Evolutionary conservation across 2,329 filamentous ascomycete species (phyloP).

Genomic region (Alternaria consortialis): DNA sequence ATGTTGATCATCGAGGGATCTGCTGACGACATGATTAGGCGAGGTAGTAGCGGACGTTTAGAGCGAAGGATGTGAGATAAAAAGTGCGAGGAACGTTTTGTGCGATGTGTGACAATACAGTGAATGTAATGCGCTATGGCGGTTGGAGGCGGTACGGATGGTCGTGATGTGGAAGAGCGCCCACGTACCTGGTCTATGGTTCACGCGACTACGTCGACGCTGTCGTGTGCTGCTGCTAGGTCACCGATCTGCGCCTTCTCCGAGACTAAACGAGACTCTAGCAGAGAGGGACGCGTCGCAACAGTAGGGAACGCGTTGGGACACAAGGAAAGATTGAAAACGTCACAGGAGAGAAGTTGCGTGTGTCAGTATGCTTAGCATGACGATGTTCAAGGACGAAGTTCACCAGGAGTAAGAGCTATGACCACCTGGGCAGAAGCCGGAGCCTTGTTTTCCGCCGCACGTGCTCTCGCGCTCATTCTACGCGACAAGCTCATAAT

Average conservation of each 20-base stretch:
- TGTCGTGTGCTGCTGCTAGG: conserved; percentile 18
- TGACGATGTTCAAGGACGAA: conserved; percentile 22
- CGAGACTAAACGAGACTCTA: not conserved
- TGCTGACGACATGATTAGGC: conserved; percentile 26
- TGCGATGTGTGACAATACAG: not conserved
- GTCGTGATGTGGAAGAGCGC: conserved; percentile 3
- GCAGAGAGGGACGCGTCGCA: conserved; percentile 1
- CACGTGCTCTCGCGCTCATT: conserved; percentile 17
- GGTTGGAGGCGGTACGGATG: conserved; percentile 4
- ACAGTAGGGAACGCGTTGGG: not conserved
- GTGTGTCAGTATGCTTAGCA: conserved; percentile 13
- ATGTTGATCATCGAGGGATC: conserved; percentile 54
- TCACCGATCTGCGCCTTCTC: conserved; percentile 10
- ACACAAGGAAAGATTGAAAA: conserved; percentile 8
- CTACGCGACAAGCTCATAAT: not conserved
- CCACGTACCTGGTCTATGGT: conserved; percentile 27
- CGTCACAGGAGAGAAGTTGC: conserved; percentile 4
- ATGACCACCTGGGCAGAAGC: conserved; percentile 22
- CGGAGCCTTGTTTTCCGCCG: conserved; percentile 19
- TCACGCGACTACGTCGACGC: conserved; percentile 18
- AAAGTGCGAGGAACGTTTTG: not conserved
- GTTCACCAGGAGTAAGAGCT: conserved; percentile 21
- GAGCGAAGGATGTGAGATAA: conserved; percentile 1
- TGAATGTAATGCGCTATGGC: not conserved
- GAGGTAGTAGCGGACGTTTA: conserved; percentile 1